Base-by-base conservation (phyloP, 2,329 filamentous ascomycete genomes). In the Ambrosiella beaveri region DNA sequence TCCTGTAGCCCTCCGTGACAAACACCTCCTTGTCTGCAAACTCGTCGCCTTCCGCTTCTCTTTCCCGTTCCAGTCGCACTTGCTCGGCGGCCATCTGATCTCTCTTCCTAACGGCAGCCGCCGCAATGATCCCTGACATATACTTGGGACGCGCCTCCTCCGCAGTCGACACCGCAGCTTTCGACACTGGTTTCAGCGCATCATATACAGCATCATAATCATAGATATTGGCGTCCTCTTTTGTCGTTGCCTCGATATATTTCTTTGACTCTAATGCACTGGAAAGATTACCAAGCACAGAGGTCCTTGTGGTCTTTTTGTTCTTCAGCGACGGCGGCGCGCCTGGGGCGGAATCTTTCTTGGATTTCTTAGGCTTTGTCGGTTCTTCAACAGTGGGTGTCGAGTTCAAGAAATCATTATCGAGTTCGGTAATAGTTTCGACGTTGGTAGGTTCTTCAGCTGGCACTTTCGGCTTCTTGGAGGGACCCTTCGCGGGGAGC, bases 201-300 rank as follows among this genome's bases (percentile, higher is more conserved):
- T 91, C 86, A 71, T 88, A 90, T 19, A 88, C 85, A 1, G 78
- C 78, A 67, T 94, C 88, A 71, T 93, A 94, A 70, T 93, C 87
- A 73, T 90, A 93, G 63, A 93, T 82, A 54, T 80, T 83, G 1
- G 85, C 73, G 65, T 93, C 87, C 7, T 85, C 66, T 60, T 80
- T 75, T 61, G 81, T 74, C 1, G 85, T 86, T 13, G 80, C 79
- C 62, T 82, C 74, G 41, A 80, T 78, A 63, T 85, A 76, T 64
- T 78, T 81, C 57, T 79, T 78, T 35, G 84, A 80, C 37, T 80
- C 73, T 38, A 84, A 73, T 1, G 79, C 71, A 64, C 80, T 79
- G 2, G 85, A 86, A 1, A 88, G 75, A 65, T 89, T 84, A 40
- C 77, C 78, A 63, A 80, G 64, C 71, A 70, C 59, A 76, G 71